A percentile compares a stretch with the other conserved stretches of the same genome.
phyloP scores from a whole-genome alignment of 108 stramenopile genomes.

The Stephanodiscus triporus region DNA sequence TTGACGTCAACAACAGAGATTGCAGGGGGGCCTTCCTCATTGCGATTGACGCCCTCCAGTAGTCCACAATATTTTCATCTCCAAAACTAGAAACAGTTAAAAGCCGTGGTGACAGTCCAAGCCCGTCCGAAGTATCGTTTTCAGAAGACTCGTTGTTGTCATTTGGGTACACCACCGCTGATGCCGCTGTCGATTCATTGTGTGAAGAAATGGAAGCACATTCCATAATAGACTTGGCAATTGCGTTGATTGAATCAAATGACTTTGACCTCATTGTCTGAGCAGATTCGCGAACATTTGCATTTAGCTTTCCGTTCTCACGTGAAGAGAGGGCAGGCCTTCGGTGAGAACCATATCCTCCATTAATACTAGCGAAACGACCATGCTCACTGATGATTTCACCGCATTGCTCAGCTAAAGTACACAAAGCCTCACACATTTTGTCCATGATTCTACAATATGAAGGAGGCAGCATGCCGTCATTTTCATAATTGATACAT shows the following conservation, averaged over 20 bases:
- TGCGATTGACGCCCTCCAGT: constrained; percentile 64
- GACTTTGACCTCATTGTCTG: constrained; percentile 64
- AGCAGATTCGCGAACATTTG: constrained; percentile 64
- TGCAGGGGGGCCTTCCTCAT: constrained; percentile 45
- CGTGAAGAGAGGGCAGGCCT: constrained; percentile 21
- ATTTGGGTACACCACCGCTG: constrained; percentile 20
- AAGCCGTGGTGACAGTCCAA: constrained; percentile 43
- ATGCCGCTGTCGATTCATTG: constrained; percentile 28
- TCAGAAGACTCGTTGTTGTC: not conserved
- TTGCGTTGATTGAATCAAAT: constrained; percentile 68
- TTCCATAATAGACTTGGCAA: constrained; percentile 64
- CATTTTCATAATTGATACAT: constrained; percentile 82
- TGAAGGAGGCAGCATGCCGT: constrained; percentile 51
- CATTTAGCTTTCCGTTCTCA: constrained; percentile 36
- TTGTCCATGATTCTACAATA: constrained; percentile 74
- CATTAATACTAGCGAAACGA: constrained; percentile 40
- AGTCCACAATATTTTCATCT: constrained; percentile 59
- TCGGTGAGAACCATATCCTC: constrained; percentile 24
- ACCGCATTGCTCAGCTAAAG: constrained; percentile 72
- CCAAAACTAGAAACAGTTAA: constrained; percentile 11
- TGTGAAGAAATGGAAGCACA: constrained; percentile 26
- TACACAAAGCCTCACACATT: constrained; percentile 71
- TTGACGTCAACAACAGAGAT: constrained; percentile 20
- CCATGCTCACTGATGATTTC: constrained; percentile 77
- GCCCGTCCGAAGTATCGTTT: constrained; percentile 18